Base-by-base conservation (phyloP, 1,139 yeast genomes). In the Sugiyamaella novakii region DNA sequence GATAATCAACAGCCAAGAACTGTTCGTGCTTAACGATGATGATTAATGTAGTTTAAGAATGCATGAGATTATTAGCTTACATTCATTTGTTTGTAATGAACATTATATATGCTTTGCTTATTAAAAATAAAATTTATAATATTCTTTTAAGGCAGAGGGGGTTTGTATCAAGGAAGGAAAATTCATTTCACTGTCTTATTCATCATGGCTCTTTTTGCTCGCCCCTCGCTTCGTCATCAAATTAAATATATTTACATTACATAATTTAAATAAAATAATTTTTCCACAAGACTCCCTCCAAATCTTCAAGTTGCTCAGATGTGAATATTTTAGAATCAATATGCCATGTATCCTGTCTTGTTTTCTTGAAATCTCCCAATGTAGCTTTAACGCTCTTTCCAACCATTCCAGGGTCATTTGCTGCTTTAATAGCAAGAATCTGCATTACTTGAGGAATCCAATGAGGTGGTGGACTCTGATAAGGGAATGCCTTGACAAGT, bases 301-400 rank as follows among this genome's bases (percentile, higher is more conserved):
- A 73, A 65, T 89, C 96, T 61, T 89, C 95, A 45, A 89, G 74
- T 67, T 92, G 95, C 11, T 84, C 87, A 46, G 78, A 80, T 5
- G 83, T 80, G 66, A 94, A 94, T 5, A 80, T 81, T 59, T 76
- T 76, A 53, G 87, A 79, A 65, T 94, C 98, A 55, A 88, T 78
- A 59, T 87, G 95, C 99, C 99, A 94, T 0, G 97, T 88, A 63
- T 94, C 98, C 51, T 91, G 95, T 58, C 98, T 79, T 4, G 88
- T 84, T 71, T 89, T 91, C 66, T 91, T 92, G 70, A 92, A 94
- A 55, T 82, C 84, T 52, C 95, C 84, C 45, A 94, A 75, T 1
- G 81, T 78, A 27, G 83, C 82, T 67, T 92, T 92, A 5, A 96
- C 95, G 1, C 96, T 79, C 54, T 84, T 80, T 1, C 96, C 96